Evolutionary conservation across 2,329 filamentous ascomycete species (phyloP).

Genomic region (Cladosporium colombiae): DNA sequence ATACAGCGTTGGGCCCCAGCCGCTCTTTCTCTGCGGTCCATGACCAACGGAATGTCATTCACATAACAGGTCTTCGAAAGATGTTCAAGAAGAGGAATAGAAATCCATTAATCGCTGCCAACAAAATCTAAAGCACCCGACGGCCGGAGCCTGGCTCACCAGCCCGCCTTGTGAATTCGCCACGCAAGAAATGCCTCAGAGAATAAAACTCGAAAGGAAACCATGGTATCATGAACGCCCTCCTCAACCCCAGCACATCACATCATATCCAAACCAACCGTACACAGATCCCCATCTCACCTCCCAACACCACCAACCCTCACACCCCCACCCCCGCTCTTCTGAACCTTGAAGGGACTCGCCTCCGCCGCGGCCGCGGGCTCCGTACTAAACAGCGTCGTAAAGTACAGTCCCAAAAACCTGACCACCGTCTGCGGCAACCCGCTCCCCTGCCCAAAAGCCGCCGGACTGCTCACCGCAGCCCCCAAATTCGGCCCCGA

Average conservation of each 20-base stretch:
- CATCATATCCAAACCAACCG: not conserved
- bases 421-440: constrained; percentile 44
- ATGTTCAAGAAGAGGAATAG: not conserved
- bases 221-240: constrained; percentile 17
- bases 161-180: not conserved
- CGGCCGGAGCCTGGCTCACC: constrained; percentile 10
- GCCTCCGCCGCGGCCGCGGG: constrained; percentile 45
- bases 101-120: not conserved
- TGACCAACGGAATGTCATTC: not conserved
- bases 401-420: constrained; percentile 50
- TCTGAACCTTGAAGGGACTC: constrained; percentile 41
- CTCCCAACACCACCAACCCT: constrained; percentile 16
- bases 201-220: not conserved
- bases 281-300: not conserved
- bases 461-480: constrained; percentile 32
- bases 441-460: constrained; percentile 37
- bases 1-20: not conserved
- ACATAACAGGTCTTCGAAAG: not conserved
- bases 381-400: constrained; percentile 49
- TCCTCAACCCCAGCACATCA: not conserved
- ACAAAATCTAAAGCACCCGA: not conserved
- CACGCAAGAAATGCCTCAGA: constrained; percentile 1
- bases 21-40: not conserved
- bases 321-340: constrained; percentile 3
- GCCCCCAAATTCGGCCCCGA: constrained; percentile 27